Evolutionary conservation across 106 monocot genomes (phyloP), one percentile per base, ranked within the genome.

Genomic region (Dioscorea zingiberensis): DNA sequence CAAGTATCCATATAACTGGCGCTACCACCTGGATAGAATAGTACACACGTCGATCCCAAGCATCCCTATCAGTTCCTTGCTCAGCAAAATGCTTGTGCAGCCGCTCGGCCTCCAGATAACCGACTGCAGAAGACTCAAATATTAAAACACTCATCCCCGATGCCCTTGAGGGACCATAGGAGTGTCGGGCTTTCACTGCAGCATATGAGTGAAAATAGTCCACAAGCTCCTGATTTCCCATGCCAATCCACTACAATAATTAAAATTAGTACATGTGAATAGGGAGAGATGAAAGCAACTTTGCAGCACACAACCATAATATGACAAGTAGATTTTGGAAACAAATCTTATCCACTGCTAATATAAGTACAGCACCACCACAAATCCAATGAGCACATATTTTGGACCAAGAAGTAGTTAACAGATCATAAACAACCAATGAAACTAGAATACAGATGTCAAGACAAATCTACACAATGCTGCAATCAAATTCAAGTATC

Each of bases 221-320:
- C 28, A 97, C 77, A 18, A 97, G 77, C 58, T 97, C 97, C 77
- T 86, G 92, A 60, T 86, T 97, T 27, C 97, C 97, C 91, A 97
- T 97, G 44, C 97, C 97, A 67, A 82, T 65, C 87, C 83, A 88
- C 97, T 95, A 69, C 27, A 71, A 62, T 53, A 38, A 10, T 38
- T 38, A 10, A 38, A 38, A 38, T 38, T 38, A 38, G 10, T 38
- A 38, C 38, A 38, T 38, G 38, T 8, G 38, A 6, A 38, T 8
- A 38, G 38, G 9, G 9, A 38, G 9, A 38, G 2, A 30, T 38
- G 38, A 38, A 38, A 38, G 38, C 38, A 38, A 10, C 38, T 2
- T 38, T 8, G 6, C 38, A 30, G 30, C 7, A 38, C 10, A 38
- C 38, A 38, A 38, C 38, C 38, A 38, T 38, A 38, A 38, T n/a